Evolutionary conservation across 2,329 filamentous ascomycete genomes (phyloP), one percentile per base, ranked within the genome.

Genomic region (Aspergillus ochraceus): DNA sequence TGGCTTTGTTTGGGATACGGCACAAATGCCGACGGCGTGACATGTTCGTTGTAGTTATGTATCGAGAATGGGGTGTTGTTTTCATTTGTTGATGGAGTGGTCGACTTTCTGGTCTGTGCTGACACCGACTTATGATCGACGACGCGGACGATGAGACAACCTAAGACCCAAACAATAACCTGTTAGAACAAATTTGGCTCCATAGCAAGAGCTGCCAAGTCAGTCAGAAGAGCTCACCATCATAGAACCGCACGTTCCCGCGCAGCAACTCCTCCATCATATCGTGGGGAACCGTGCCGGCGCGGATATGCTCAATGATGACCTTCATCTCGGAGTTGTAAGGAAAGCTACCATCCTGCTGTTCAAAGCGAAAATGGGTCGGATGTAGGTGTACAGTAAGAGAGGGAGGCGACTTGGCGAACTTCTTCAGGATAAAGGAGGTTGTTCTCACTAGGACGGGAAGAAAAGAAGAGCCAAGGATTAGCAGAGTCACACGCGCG

Each of bases 281-380:
- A 67, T 97, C 92, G 75, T 97, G 92, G 1, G 95, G 95, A 39
- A 99, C 82, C 0, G 91, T 96, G 58, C 89, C 86, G 47, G 80
- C 81, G 65, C 84, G 84, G 50, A 98, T 76, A 74, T 97, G 92
- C 66, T 96, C 88, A 42, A 97, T 81, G 53, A 91, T 81, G 66
- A 91, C 77, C 68, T 85, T 87, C 93, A 98, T 97, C 24, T 95
- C 92, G 20, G 92, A 97, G 69, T 91, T 91, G 76, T 98, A 98
- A 5, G 86, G 84, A 69, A 97, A 97, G 72, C 90, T 94, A 70
- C 93, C 91, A 75, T 97, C 92, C 76, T 97, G 94, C 69, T 92
- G 88, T 68, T 98, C 94, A 77, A 99, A 96, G 59, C 90, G 87
- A 73, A 97, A 98, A 76, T 97, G 89, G 4, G 86, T 92, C 10